Conservation (phyloP, 2,329 filamentous ascomycete species). For the Apiospora pterosperma region DNA sequence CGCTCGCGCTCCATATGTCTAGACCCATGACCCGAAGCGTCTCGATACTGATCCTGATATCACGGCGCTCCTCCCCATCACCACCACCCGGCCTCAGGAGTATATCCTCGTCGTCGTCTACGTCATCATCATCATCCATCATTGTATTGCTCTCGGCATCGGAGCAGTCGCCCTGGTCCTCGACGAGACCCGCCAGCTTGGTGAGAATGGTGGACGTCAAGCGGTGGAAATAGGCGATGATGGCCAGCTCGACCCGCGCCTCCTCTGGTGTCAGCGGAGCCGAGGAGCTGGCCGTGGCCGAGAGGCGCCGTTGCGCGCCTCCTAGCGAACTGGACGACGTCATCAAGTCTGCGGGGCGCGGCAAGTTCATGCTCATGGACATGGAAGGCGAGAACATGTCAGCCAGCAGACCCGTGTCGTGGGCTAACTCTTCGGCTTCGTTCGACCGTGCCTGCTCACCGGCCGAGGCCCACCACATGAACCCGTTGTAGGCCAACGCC, state of each 20-base stretch:
- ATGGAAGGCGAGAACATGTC: slow-evolving; percentile 39
- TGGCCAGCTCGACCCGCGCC: slow-evolving; percentile 60
- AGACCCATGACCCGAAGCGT: slow-evolving; percentile 70
- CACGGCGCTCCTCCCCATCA: slow-evolving; percentile 33
- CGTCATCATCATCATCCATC: slow-evolving; percentile 22
- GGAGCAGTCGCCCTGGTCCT: slow-evolving; percentile 16
- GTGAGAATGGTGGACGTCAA: slow-evolving; percentile 65
- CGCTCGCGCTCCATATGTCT: slow-evolving; percentile 71
- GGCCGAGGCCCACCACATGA: slow-evolving; percentile 89
- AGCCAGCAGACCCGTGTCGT: slow-evolving; percentile 53
- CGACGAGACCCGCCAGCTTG: slow-evolving; percentile 44
- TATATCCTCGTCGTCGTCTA: slow-evolving; percentile 29
- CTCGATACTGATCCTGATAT: slow-evolving; percentile 57
- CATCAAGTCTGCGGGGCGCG: slow-evolving; percentile 28
- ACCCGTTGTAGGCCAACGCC: slow-evolving; percentile 73
- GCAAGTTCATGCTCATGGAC: slow-evolving; percentile 24
- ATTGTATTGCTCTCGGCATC: neutral
- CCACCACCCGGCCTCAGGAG: slow-evolving; percentile 13
- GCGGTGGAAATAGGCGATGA: slow-evolving; percentile 80
- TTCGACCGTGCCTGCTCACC: slow-evolving; percentile 66
- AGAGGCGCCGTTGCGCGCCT: slow-evolving; percentile 27
- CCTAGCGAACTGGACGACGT: slow-evolving; percentile 44
- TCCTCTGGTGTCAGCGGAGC: slow-evolving; percentile 29
- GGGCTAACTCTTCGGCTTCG: slow-evolving; percentile 54
- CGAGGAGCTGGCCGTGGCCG: slow-evolving; percentile 15